Evolutionary conservation across 2,329 filamentous ascomycete genomes (phyloP), one percentile per base, ranked within the genome.

Genomic region (Colletotrichum orchidophilum): DNA sequence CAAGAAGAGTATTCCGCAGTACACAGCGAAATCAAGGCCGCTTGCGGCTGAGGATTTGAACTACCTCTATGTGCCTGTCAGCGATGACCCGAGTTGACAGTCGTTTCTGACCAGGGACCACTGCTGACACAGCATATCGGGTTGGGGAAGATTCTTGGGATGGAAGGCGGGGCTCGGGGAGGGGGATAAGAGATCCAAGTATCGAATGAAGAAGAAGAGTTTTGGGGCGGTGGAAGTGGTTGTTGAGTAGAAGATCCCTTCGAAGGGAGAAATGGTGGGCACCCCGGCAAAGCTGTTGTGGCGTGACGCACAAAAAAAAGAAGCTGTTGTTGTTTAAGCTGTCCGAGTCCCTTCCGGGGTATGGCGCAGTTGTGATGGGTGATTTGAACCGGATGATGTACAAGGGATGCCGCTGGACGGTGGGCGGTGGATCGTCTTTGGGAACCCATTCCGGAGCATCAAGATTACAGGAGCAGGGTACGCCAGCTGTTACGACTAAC

Each of bases 221-320:
- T 71, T 73, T 72, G 71, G 68, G 71, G 70, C 70, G 58, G 72
- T 73, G 72, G 70, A 73, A 73, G 72, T 73, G 72, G 72, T 73
- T 70, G 70, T 70, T 70, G 72, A 73, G 70, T 73, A 66, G 72
- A 70, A 70, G 62, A 65, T 70, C 70, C 62, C 64, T 55, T 66
- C 39, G 70, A 70, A 70, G 72, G 66, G 66, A 62, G 54, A 63
- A 63, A 65, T 63, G 70, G 70, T 70, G 65, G 66, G 70, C 65
- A 64, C 65, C 53, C 53, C 60, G 70, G 70, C 72, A 70, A 66
- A 72, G 70, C 58, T 73, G 66, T 71, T 68, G 70, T 64, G 72
- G 70, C 62, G 70, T 70, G 70, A 70, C 58, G 71, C 71, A 72
- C 63, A 71, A 67, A 71, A 64, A 69, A 66, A 67, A 70, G 66